Conservation (phyloP, 495 filamentous ascomycete genomes). For the Alectoria sarmentosa region DNA sequence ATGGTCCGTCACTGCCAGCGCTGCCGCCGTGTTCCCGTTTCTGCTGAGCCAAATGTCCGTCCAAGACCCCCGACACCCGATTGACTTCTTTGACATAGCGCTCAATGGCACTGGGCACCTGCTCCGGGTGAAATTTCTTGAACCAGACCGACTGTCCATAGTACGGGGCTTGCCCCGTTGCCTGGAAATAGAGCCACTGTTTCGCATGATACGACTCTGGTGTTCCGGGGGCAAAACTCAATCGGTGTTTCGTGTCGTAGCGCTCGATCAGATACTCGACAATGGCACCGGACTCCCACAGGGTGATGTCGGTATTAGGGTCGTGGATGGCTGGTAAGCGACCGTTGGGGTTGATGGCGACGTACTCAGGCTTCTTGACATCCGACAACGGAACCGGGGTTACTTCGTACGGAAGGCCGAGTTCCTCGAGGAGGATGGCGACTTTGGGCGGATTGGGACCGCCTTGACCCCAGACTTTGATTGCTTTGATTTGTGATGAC, state of each 20-base stretch:
- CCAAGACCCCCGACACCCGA: slow-evolving; percentile 38
- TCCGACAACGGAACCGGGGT: slow-evolving; percentile 34
- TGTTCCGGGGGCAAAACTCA: slow-evolving; percentile 40
- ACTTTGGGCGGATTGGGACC: slow-evolving; percentile 48
- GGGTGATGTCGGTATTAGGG: slow-evolving; percentile 47
- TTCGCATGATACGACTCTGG: slow-evolving; percentile 32
- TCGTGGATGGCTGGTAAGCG: slow-evolving; percentile 53
- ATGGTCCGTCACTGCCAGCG: slow-evolving; percentile 19
- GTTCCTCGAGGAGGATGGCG: slow-evolving; percentile 41
- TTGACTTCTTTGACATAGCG: slow-evolving; percentile 39
- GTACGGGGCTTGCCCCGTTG: slow-evolving; percentile 42
- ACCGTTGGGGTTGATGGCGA: slow-evolving; percentile 57
- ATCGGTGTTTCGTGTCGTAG: slow-evolving; percentile 49
- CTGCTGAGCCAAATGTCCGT: slow-evolving; percentile 24
- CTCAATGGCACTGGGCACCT: slow-evolving; percentile 35
- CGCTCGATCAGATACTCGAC: slow-evolving; percentile 53
- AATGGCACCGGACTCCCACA: slow-evolving; percentile 62
- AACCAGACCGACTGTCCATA: slow-evolving; percentile 43
- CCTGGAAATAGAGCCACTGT: slow-evolving; percentile 43
- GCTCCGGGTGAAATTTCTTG: slow-evolving; percentile 32
- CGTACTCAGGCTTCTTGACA: slow-evolving; percentile 43
- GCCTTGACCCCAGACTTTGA: slow-evolving; percentile 32
- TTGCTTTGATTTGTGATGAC: slow-evolving; percentile 30
- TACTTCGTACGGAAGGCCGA: slow-evolving; percentile 30
- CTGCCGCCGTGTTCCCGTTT: slow-evolving; percentile 12